Evolutionary conservation across 495 filamentous ascomycete species (phyloP).

Genomic region (Paragyromitra xinjiangensis): DNA sequence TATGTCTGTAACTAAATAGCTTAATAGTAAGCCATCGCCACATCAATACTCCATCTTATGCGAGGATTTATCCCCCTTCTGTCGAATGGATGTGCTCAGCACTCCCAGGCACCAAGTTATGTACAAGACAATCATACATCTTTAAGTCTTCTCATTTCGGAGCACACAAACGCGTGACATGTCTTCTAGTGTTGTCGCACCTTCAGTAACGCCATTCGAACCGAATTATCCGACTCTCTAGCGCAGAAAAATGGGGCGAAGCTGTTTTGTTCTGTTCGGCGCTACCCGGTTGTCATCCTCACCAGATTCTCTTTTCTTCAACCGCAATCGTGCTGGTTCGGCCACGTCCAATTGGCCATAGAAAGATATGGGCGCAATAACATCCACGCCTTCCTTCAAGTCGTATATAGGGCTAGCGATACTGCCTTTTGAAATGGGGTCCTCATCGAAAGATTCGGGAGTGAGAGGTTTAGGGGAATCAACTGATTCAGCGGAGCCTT

Average conservation of each 20-base stretch:
- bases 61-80: background rate
- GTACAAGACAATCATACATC: background rate
- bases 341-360: constrained; percentile 5
- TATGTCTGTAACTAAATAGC: background rate
- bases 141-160: background rate
- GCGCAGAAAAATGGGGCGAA: background rate
- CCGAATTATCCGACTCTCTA: background rate
- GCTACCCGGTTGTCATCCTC: background rate
- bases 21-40: background rate
- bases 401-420: background rate
- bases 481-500: background rate
- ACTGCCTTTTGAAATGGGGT: background rate
- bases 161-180: constrained; percentile 5
- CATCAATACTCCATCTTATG: background rate
- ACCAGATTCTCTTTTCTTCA: background rate
- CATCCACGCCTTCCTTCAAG: constrained; percentile 3
- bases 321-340: background rate
- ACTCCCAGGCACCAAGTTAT: background rate
- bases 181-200: background rate
- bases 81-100: background rate
- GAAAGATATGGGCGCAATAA: constrained; percentile 21
- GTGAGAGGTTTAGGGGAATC: constrained; percentile 11
- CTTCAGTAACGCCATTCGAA: background rate
- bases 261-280: constrained; percentile 3
- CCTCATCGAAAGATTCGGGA: constrained; percentile 3